Conservation (phyloP, 139 green algal genomes). For the Nannochloris sp. region DNA sequence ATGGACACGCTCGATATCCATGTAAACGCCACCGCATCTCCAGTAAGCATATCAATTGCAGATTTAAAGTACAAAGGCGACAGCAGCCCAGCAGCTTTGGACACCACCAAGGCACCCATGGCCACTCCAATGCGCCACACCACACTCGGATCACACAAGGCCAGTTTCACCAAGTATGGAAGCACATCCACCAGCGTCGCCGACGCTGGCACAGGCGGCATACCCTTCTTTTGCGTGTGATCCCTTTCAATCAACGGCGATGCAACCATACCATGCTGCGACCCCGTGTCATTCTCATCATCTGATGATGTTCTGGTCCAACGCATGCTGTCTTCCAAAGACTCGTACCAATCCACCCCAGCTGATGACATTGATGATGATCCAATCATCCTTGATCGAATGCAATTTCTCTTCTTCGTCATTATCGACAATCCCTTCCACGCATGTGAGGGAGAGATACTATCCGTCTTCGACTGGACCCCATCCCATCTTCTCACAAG, state of each 20-base stretch:
- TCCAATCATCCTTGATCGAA: too few species aligned
- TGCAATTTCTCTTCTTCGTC: too few species aligned
- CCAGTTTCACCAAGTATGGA: constrained; percentile 65
- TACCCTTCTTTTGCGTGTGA: not conserved
- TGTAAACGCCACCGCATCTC: not conserved
- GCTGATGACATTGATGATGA: too few species aligned
- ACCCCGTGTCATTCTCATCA: too few species aligned
- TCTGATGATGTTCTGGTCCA: too few species aligned
- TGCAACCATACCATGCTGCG: not conserved
- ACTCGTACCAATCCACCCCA: too few species aligned
- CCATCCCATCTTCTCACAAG: too few species aligned
- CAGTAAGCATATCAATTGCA: constrained; percentile 60
- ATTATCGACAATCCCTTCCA: too few species aligned
- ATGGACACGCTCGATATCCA: constrained; percentile 6
- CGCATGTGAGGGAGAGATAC: too few species aligned
- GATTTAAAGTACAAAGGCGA: constrained; percentile 65
- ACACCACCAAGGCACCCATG: constrained; percentile 52
- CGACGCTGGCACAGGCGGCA: constrained; percentile 27
- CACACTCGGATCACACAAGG: constrained; percentile 50
- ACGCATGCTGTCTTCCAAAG: too few species aligned
- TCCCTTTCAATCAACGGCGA: not conserved
- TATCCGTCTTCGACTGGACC: too few species aligned
- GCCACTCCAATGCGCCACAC: constrained; percentile 60
- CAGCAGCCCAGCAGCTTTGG: constrained; percentile 49
- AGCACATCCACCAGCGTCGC: constrained; percentile 37